phyloP scores from a whole-genome alignment of 106 monocot species.

The Hemerocallis citrina region DNA sequence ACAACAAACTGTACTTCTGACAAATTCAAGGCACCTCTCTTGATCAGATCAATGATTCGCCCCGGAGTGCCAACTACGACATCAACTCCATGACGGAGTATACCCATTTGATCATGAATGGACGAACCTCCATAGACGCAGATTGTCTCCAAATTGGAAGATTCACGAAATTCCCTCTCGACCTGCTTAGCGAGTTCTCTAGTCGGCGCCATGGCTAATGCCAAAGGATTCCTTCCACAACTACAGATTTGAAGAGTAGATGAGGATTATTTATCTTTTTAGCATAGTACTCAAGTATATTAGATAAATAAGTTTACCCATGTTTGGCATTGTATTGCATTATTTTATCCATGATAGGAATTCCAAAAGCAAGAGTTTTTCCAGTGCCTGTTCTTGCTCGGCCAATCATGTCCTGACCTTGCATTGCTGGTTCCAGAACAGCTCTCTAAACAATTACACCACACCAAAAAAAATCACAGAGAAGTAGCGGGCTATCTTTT shows the following conservation, averaged over 20 bases:
- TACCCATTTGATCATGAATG: conserved; percentile 63
- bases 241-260: conserved; percentile 31
- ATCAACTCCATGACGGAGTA: conserved; percentile 80
- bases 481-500: too few relatives aligned
- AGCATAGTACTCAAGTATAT: too few relatives aligned
- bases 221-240: conserved; percentile 73
- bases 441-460: conserved; percentile 47
- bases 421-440: conserved; percentile 96
- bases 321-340: conserved; percentile 55
- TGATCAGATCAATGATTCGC: conserved; percentile 82
- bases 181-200: conserved; percentile 95
- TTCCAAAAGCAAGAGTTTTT: conserved; percentile 97
- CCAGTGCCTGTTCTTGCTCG: conserved; percentile 95
- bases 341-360: conserved; percentile 94
- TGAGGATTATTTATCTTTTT: too few relatives aligned
- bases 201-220: conserved; percentile 82
- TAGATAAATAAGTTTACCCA: conserved; percentile 49
- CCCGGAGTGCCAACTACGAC: conserved; percentile 95
- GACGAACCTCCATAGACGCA: conserved; percentile 94
- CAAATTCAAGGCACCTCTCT: conserved; percentile 80
- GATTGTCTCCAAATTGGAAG: conserved; percentile 57
- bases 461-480: too few relatives aligned
- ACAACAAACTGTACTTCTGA: conserved; percentile 92
- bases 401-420: conserved; percentile 92
- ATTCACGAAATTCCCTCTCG: conserved; percentile 93